phyloP scores from a whole-genome alignment of 139 green algal genomes.

The Yamagishiella unicocca region DNA sequence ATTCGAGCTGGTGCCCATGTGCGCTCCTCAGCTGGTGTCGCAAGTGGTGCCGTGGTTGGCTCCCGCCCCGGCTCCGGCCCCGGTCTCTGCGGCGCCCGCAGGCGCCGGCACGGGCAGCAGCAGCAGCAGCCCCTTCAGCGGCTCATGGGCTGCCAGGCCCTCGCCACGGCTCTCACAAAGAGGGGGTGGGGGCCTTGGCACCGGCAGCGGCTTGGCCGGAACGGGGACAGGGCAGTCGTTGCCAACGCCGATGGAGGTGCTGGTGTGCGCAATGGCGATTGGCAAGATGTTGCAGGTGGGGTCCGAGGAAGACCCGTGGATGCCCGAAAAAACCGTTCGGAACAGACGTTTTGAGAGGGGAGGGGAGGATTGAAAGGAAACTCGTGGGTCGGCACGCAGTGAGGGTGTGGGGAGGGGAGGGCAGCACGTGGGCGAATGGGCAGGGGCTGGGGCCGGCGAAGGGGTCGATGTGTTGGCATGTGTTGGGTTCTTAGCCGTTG shows the following conservation, averaged over 20 bases:
- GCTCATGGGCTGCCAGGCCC: no score
- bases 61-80: neutral
- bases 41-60: neutral
- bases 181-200: neutral
- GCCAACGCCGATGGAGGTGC: slow-evolving; percentile 4
- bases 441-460: no score
- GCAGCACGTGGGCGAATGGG: no score
- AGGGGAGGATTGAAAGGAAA: no score
- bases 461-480: no score
- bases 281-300: slow-evolving; percentile 31
- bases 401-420: no score
- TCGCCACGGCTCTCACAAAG: no score
- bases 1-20: slow-evolving; percentile 7
- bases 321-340: no score
- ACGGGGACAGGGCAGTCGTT: neutral
- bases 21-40: neutral
- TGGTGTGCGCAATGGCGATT: neutral
- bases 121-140: neutral
- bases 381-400: no score
- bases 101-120: neutral
- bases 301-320: no score
- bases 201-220: neutral
- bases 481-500: no score
- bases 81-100: neutral
- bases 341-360: no score